A percentile compares a stretch with the other conserved stretches of the same genome.
These are phyloP conservation scores for Monosporascus sp. DNA, from an alignment of 2,329 filamentous ascomycete genomes.

Conservation along the genomic window DNA sequence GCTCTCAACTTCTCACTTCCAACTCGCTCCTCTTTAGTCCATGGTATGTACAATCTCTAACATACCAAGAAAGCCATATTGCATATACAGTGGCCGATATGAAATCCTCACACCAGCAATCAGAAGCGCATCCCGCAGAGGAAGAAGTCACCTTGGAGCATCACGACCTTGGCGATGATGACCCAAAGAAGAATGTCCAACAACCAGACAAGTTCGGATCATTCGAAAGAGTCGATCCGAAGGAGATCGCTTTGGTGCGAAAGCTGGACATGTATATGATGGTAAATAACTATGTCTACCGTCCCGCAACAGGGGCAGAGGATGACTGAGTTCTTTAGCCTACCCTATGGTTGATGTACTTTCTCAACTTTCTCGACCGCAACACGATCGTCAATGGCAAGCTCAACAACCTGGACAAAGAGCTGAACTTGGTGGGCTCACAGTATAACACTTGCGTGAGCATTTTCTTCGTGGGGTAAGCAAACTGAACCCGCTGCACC, in stretches of 20 bases:
- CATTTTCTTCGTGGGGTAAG: slow-evolving; percentile 23
- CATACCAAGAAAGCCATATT: neutral
- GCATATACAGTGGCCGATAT: neutral
- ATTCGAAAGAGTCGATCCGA: slow-evolving; percentile 26
- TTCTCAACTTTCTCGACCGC: slow-evolving; percentile 27
- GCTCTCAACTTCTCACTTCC: neutral
- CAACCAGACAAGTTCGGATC: slow-evolving; percentile 27
- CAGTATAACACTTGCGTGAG: slow-evolving; percentile 32
- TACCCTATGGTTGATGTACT: slow-evolving; percentile 27
- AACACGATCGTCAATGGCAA: slow-evolving; percentile 43
- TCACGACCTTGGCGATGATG: neutral
- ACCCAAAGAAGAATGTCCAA: slow-evolving; percentile 2
- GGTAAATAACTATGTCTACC: slow-evolving; percentile 6
- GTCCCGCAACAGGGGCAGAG: neutral
- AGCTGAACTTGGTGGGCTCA: slow-evolving; percentile 30
- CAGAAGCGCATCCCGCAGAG: neutral
- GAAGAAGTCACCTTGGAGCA: neutral
- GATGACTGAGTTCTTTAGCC: slow-evolving; percentile 14
- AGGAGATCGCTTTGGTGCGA: slow-evolving; percentile 29
- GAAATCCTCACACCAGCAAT: neutral
- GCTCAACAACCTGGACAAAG: slow-evolving; percentile 34
- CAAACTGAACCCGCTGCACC: neutral
- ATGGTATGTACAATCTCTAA: neutral
- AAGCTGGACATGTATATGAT: slow-evolving; percentile 32
- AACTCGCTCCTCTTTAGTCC: neutral